Evolutionary conservation across 139 green algal species (phyloP).

Genomic region (Haematococcus lacustris): DNA sequence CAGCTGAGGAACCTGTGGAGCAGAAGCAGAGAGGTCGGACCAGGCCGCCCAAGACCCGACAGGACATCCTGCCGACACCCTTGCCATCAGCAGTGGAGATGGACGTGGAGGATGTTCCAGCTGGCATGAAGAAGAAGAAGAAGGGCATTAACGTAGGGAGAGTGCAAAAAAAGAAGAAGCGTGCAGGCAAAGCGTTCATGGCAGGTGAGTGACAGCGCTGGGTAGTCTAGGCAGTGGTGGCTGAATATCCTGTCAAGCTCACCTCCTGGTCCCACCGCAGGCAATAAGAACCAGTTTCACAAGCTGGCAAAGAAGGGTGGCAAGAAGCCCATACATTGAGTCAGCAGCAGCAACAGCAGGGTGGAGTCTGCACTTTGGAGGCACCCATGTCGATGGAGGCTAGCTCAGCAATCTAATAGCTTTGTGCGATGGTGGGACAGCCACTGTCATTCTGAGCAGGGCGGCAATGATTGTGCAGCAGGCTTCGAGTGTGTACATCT

Average conservation of each 20-base stretch:
- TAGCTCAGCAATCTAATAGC: background rate
- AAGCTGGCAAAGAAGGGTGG: background rate
- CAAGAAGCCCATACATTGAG: background rate
- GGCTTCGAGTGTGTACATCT: background rate
- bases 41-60: background rate
- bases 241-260: background rate
- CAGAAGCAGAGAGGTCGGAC: background rate
- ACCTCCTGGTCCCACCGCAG: background rate
- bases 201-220: background rate
- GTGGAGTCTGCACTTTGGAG: background rate
- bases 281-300: conserved; percentile 1
- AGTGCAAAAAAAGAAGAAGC: background rate
- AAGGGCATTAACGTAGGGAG: background rate
- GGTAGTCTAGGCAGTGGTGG: background rate
- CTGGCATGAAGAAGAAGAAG: background rate
- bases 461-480: background rate
- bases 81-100: background rate
- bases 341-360: no score
- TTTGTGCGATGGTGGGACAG: background rate
- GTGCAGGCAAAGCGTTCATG: background rate
- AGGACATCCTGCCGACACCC: background rate
- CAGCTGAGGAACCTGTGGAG: background rate
- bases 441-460: background rate
- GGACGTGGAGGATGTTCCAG: background rate
- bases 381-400: background rate